Evolutionary conservation across 2,329 filamentous ascomycete species (phyloP).

Genomic region (Lojkania enalia): DNA sequence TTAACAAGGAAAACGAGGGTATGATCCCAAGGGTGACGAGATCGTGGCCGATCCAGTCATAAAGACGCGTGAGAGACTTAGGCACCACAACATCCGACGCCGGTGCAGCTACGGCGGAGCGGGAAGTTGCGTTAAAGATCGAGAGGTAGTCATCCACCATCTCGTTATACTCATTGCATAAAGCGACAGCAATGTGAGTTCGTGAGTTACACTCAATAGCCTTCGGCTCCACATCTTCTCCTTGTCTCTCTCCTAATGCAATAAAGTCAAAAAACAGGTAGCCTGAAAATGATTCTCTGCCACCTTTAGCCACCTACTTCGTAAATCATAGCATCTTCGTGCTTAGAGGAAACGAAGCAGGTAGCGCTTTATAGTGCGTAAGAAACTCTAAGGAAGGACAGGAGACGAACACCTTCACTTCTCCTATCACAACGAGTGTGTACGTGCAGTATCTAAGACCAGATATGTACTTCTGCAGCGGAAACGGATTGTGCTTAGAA

Average conservation of each 20-base stretch:
- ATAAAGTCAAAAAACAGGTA: slow-evolving; percentile 75
- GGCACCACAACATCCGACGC: slow-evolving; percentile 19
- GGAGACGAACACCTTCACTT: slow-evolving; percentile 67
- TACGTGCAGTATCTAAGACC: slow-evolving; percentile 73
- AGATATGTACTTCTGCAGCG: slow-evolving; percentile 69
- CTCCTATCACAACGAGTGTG: slow-evolving; percentile 65
- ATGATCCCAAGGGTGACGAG: slow-evolving; percentile 55
- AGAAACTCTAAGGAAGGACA: slow-evolving; percentile 65
- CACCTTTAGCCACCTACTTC: slow-evolving; percentile 56
- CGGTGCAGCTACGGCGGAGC: background rate
- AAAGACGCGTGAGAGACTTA: slow-evolving; percentile 32
- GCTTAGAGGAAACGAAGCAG: slow-evolving; percentile 57
- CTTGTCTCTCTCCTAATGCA: slow-evolving; percentile 52
- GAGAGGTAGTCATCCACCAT: slow-evolving; percentile 35
- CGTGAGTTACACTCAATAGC: slow-evolving; percentile 74
- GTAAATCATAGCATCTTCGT: slow-evolving; percentile 69
- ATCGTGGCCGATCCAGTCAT: slow-evolving; percentile 72
- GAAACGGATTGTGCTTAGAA: slow-evolving; percentile 60
- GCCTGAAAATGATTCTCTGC: slow-evolving; percentile 61
- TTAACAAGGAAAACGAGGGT: slow-evolving; percentile 34
- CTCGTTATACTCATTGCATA: slow-evolving; percentile 54
- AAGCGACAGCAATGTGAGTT: slow-evolving; percentile 67
- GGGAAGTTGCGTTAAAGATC: slow-evolving; percentile 23
- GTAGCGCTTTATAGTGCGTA: slow-evolving; percentile 68
- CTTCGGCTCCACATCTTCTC: slow-evolving; percentile 52